A percentile compares a stretch with the other conserved stretches of the same genome.
Evolutionary conservation across 768 basidiomycete species (phyloP).

Genomic region (Leccinum boreale): DNA sequence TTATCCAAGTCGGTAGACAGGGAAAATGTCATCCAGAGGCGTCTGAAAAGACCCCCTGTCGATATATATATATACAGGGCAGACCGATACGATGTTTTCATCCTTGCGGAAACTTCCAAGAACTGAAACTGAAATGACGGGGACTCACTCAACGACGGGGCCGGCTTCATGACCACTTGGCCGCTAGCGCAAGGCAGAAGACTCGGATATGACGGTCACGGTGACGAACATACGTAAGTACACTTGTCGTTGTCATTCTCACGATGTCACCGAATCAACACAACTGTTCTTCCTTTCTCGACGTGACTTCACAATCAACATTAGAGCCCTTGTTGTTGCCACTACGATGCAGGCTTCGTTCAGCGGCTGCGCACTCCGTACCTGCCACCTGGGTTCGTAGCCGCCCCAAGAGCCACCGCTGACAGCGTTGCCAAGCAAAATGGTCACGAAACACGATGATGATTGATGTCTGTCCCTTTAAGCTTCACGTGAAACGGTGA

Average conservation of each 20-base stretch:
- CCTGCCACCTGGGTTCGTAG: background rate
- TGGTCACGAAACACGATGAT: background rate
- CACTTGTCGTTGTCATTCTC: background rate
- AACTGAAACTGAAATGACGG: background rate
- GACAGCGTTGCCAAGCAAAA: background rate
- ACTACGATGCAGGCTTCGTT: background rate
- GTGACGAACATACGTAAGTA: background rate
- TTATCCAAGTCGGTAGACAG: conserved; percentile 12
- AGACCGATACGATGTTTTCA: conserved; percentile 24
- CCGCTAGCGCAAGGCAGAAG: background rate
- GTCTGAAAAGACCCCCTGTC: conserved; percentile 27
- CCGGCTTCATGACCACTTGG: background rate
- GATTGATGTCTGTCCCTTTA: background rate
- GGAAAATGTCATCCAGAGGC: conserved; percentile 28
- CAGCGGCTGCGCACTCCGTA: background rate
- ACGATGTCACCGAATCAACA: background rate
- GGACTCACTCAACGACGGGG: background rate
- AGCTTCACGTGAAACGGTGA: background rate
- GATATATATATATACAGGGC: background rate
- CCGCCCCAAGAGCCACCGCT: background rate
- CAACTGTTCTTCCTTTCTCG: background rate
- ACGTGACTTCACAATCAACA: background rate
- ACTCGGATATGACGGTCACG: background rate
- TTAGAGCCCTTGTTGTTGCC: background rate
- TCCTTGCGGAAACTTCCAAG: conserved; percentile 5